Percentiles rank a stretch among this genome's conserved stretches.
Evolutionary conservation across 768 basidiomycete species (phyloP).

Genomic region (Boletus barrowsii): DNA sequence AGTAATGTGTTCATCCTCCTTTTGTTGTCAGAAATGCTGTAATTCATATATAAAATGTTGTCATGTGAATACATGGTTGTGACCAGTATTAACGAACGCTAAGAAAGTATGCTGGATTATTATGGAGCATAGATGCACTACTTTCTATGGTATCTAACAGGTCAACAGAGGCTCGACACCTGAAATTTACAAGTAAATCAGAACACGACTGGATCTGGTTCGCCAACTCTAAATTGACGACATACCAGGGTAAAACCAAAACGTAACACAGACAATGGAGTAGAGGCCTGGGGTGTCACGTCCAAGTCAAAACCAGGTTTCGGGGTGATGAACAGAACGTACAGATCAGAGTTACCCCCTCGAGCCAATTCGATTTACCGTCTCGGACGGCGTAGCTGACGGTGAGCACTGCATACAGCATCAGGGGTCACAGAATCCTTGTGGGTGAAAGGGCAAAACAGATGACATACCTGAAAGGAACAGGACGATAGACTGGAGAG

Average conservation of each 20-base stretch:
- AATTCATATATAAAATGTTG: no score
- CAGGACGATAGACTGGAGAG: slow-evolving; percentile 60
- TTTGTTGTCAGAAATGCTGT: no score
- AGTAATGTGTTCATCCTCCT: no score
- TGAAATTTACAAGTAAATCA: slow-evolving; percentile 6
- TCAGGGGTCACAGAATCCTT: not conserved
- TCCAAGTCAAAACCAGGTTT: no score
- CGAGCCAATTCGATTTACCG: slow-evolving; percentile 91
- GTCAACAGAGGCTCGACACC: not conserved
- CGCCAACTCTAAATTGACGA: not conserved
- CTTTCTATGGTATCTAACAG: no score
- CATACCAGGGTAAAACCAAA: slow-evolving; percentile 53
- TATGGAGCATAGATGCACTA: no score
- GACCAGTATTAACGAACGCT: no score
- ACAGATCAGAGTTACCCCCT: slow-evolving; percentile 76
- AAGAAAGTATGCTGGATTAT: no score
- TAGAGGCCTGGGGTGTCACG: slow-evolving; percentile 43
- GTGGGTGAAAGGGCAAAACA: not conserved
- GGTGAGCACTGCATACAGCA: slow-evolving; percentile 55
- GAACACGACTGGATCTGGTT: not conserved
- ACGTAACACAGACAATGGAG: slow-evolving; percentile 52
- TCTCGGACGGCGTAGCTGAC: slow-evolving; percentile 88
- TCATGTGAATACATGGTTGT: no score
- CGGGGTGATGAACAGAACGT: slow-evolving; percentile 4
- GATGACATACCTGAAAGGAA: slow-evolving; percentile 23